Evolutionary conservation across 2,329 filamentous ascomycete species (phyloP).

Genomic region (Verticillium nonalfalfae): DNA sequence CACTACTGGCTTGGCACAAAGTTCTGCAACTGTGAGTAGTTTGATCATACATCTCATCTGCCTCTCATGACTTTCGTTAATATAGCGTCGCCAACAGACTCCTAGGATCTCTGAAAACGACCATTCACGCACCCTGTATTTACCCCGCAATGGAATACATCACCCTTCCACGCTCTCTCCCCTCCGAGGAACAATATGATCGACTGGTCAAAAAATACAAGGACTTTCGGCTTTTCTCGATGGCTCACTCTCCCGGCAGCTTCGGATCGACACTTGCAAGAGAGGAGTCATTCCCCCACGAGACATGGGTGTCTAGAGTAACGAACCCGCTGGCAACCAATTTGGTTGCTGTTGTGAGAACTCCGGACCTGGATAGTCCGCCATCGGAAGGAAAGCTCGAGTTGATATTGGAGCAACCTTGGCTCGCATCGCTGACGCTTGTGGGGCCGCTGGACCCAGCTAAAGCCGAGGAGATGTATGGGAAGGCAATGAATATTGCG

Average conservation of each 20-base stretch:
- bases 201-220: slow-evolving; percentile 3
- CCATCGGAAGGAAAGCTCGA: not conserved
- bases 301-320: slow-evolving; percentile 3
- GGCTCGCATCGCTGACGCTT: slow-evolving; percentile 3
- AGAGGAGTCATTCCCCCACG: slow-evolving; percentile 3
- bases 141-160: not conserved
- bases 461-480: not conserved
- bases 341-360: slow-evolving; percentile 1
- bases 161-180: slow-evolving; percentile 3
- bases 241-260: slow-evolving; percentile 3
- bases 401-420: not conserved
- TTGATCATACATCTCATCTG: too few species aligned
- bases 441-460: slow-evolving; percentile 3
- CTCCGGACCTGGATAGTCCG: not conserved
- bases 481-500: not conserved
- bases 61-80: too few species aligned
- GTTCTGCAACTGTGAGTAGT: too few species aligned
- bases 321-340: slow-evolving; percentile 3
- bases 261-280: slow-evolving; percentile 7
- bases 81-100: too few species aligned
- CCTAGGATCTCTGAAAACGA: not conserved
- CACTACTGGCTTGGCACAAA: too few species aligned
- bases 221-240: slow-evolving; percentile 5
- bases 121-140: not conserved
- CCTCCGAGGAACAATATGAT: not conserved